Conservation (phyloP, 129 eudicot species). For the Saussurea involucrata region DNA sequence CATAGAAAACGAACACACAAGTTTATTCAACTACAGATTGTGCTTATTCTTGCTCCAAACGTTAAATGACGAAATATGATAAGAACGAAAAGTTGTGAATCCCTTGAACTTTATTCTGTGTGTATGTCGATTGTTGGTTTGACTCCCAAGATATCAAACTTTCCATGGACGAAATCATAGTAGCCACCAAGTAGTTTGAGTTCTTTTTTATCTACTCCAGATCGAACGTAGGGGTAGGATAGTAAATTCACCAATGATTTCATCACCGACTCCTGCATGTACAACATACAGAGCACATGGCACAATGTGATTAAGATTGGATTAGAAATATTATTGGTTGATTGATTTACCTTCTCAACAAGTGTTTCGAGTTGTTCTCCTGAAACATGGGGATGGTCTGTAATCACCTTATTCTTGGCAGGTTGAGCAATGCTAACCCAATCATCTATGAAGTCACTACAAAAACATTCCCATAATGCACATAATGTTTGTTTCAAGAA, state of each 20-base stretch:
- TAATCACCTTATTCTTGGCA: constrained; percentile 21
- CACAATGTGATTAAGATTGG: neutral
- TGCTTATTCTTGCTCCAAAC: neutral
- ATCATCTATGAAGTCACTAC: constrained; percentile 27
- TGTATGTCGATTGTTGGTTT: constrained; percentile 9
- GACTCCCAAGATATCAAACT: neutral
- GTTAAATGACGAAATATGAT: neutral
- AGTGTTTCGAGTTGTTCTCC: constrained; percentile 18
- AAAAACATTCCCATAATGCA: neutral
- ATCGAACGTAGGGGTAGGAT: constrained; percentile 25
- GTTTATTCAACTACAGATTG: constrained; percentile 7
- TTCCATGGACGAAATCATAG: constrained; percentile 21
- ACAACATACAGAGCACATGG: neutral
- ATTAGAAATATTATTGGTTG: neutral
- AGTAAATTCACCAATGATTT: constrained; percentile 13
- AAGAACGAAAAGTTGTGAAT: neutral
- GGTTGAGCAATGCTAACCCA: constrained; percentile 30
- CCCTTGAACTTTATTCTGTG: neutral
- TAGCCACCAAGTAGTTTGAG: constrained; percentile 22
- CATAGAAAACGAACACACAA: neutral
- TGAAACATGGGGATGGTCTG: constrained; percentile 3
- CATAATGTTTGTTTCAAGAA: neutral
- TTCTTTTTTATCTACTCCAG: constrained; percentile 10
- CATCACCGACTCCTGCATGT: constrained; percentile 26
- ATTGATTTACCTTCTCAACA: constrained; percentile 23